Conservation (phyloP, 2,329 filamentous ascomycete genomes). For the Pseudocercospora musae region DNA sequence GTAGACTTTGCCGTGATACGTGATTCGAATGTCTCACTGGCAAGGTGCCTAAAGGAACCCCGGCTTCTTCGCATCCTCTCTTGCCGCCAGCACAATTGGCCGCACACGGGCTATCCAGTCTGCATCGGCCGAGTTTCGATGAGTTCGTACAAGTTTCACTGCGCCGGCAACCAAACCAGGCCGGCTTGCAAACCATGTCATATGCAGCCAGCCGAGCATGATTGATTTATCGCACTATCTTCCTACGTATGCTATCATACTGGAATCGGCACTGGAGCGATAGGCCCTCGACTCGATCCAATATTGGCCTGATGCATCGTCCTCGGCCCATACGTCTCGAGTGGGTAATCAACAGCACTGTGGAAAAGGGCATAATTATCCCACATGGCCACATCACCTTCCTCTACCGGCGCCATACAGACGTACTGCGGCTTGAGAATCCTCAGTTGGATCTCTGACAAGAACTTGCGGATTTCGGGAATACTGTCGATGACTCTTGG, state of each 20-base stretch:
- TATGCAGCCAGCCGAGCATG: too few species aligned
- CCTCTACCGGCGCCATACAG: slow-evolving; percentile 15
- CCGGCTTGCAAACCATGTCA: too few species aligned
- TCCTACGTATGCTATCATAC: slow-evolving; percentile 1
- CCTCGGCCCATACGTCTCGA: slow-evolving; percentile 13
- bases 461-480: slow-evolving; percentile 11
- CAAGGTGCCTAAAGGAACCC: background rate
- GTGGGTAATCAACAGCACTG: slow-evolving; percentile 12
- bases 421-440: slow-evolving; percentile 20
- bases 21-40: too few species aligned
- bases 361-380: slow-evolving; percentile 19
- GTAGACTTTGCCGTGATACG: too few species aligned
- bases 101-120: background rate
- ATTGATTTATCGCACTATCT: too few species aligned
- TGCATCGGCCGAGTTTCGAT: background rate
- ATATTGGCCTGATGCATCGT: slow-evolving; percentile 22
- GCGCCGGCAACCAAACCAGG: too few species aligned
- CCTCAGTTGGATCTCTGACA: slow-evolving; percentile 17
- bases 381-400: slow-evolving; percentile 17
- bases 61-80: background rate
- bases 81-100: background rate
- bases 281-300: slow-evolving; percentile 9
- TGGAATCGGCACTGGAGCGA: slow-evolving; percentile 14
- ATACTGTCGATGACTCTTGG: slow-evolving; percentile 10
- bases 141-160: too few species aligned